phyloP scores from a whole-genome alignment of 2,329 filamentous ascomycete species.

The Ophiosphaerella narmari region DNA sequence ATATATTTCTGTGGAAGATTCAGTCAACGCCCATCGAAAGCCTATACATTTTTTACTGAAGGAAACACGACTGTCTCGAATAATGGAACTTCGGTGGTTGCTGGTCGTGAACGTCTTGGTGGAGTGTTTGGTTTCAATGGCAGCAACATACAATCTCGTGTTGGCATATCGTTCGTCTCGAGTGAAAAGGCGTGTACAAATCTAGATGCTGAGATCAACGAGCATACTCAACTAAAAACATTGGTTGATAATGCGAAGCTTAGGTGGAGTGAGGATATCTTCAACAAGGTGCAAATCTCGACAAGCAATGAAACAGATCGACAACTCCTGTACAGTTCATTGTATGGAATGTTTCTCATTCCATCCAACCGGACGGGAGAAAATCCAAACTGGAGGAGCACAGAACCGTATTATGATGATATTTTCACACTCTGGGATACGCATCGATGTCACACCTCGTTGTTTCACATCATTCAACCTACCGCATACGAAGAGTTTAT shows the following conservation, averaged over 20 bases:
- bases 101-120: constrained; percentile 40
- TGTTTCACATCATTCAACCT: constrained; percentile 70
- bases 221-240: constrained; percentile 48
- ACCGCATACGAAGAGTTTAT: constrained; percentile 67
- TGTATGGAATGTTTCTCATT: constrained; percentile 72
- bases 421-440: constrained; percentile 71
- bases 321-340: constrained; percentile 66
- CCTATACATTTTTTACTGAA: constrained; percentile 39
- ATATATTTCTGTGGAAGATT: constrained; percentile 69
- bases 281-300: constrained; percentile 67
- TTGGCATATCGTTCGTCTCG: constrained; percentile 73
- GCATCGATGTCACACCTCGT: constrained; percentile 67
- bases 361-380: constrained; percentile 73
- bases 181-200: constrained; percentile 63
- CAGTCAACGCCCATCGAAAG: constrained; percentile 43
- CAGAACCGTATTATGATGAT: constrained; percentile 73
- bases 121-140: constrained; percentile 60
- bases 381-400: constrained; percentile 67
- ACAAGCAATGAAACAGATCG: constrained; percentile 62
- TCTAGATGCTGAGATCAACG: constrained; percentile 61
- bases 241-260: constrained; percentile 55
- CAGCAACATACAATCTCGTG: constrained; percentile 58
- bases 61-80: constrained; percentile 21
- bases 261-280: constrained; percentile 65
- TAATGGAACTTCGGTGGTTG: constrained; percentile 27